Evolutionary conservation across 768 basidiomycete species (phyloP).

Genomic region (Hypholoma fasciculare): DNA sequence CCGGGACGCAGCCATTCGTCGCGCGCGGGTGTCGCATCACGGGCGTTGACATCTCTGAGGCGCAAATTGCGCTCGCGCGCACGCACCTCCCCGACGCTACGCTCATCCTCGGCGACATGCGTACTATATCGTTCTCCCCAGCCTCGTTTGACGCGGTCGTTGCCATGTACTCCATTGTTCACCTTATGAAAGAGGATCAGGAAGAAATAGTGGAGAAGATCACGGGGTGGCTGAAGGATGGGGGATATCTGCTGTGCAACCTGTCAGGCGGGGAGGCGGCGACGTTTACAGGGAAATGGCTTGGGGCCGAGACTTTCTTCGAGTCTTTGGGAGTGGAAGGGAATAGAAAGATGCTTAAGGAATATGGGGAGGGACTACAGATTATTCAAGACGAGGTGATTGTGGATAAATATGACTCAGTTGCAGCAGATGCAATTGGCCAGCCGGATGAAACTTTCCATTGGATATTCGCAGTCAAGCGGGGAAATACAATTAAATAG

Average conservation of each 20-base stretch:
- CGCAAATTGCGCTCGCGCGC: constrained; percentile 3
- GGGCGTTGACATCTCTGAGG: constrained; percentile 5
- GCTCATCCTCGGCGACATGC: constrained; percentile 1
- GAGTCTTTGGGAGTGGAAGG: constrained; percentile 1
- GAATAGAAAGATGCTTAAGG: constrained; percentile 1
- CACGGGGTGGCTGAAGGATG: background rate
- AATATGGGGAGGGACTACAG: background rate
- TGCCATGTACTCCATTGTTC: constrained; percentile 2
- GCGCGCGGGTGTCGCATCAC: background rate
- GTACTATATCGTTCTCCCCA: background rate
- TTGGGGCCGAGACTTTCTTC: constrained; percentile 3
- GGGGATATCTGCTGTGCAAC: background rate
- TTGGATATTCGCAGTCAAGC: constrained; percentile 5
- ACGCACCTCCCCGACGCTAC: constrained; percentile 2
- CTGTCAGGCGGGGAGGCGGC: background rate
- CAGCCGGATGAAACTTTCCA: background rate
- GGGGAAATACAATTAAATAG: too few relatives aligned
- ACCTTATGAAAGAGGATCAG: background rate
- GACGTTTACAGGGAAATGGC: background rate
- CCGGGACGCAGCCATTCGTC: constrained; percentile 1
- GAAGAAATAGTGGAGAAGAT: background rate
- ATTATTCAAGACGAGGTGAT: constrained; percentile 2
- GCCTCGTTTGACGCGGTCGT: constrained; percentile 2
- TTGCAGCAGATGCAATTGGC: background rate
- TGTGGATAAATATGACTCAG: background rate